These are phyloP conservation scores for Teunomyces barrocoloradensis DNA, from an alignment of 805 yeast genomes.

Conservation along the genomic window DNA sequence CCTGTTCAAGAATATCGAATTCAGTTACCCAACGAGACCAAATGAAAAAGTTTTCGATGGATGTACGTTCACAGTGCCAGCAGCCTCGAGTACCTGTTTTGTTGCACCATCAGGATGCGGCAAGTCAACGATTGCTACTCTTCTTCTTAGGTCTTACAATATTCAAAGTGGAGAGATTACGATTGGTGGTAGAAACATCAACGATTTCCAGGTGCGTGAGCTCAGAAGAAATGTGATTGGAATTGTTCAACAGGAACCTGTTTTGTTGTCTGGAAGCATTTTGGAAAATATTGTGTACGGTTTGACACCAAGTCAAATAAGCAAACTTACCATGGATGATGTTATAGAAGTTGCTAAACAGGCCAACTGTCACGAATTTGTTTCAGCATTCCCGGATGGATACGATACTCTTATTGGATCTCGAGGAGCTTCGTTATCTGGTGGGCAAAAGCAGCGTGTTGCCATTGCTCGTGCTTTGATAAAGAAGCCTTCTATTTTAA, in stretches of 20 bases:
- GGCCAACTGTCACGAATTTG: slow-evolving; percentile 60
- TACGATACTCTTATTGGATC: slow-evolving; percentile 57
- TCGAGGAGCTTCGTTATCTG: slow-evolving; percentile 59
- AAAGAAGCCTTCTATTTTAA: slow-evolving; percentile 60
- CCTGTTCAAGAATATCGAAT: slow-evolving; percentile 37
- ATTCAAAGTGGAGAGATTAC: slow-evolving; percentile 46
- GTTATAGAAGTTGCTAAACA: slow-evolving; percentile 42
- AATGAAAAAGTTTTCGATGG: slow-evolving; percentile 35
- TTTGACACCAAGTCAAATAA: slow-evolving; percentile 34
- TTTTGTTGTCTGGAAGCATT: slow-evolving; percentile 53
- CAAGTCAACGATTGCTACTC: slow-evolving; percentile 55
- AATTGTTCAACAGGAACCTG: slow-evolving; percentile 62
- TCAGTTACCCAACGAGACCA: slow-evolving; percentile 42
- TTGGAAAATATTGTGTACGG: slow-evolving; percentile 58
- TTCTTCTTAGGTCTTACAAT: slow-evolving; percentile 52
- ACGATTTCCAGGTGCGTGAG: slow-evolving; percentile 46
- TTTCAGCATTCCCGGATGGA: slow-evolving; percentile 55
- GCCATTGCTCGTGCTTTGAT: slow-evolving; percentile 75
- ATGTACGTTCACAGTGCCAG: slow-evolving; percentile 34
- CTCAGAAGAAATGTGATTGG: slow-evolving; percentile 51
- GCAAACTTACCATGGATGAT: slow-evolving; percentile 39
- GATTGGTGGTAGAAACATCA: slow-evolving; percentile 52
- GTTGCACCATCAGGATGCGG: slow-evolving; percentile 65
- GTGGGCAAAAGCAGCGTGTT: slow-evolving; percentile 75
- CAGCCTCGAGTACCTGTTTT: slow-evolving; percentile 39